These are phyloP conservation scores for Salpingoeca rosetta DNA, from an alignment of 78 protist genomes.

Conservation along the genomic window DNA sequence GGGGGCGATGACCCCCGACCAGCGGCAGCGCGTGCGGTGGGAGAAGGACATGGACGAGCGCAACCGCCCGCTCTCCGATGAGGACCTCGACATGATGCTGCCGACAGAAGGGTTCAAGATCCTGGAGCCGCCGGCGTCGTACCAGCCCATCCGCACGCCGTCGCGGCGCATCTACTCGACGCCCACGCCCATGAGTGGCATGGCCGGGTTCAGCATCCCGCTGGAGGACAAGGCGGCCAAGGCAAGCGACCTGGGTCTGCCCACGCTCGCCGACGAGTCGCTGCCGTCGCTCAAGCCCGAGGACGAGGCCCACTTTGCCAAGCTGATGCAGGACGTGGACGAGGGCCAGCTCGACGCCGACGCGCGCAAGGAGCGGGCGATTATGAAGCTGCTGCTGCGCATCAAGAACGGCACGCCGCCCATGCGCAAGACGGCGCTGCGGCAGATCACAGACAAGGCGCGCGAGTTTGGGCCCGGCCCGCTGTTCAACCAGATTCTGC, in stretches of 20 bases:
- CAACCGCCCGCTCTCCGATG: constrained; percentile 85
- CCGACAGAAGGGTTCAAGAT: constrained; percentile 87
- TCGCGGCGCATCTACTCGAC: constrained; percentile 62
- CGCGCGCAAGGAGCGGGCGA: constrained; percentile 76
- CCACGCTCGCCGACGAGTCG: constrained; percentile 3
- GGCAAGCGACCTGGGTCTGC: not conserved
- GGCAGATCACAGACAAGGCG: constrained; percentile 91
- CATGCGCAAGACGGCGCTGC: constrained; percentile 87
- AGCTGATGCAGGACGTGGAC: constrained; percentile 59
- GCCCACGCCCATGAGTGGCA: constrained; percentile 60
- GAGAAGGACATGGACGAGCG: constrained; percentile 81
- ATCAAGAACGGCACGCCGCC: constrained; percentile 98
- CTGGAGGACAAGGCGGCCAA: constrained; percentile 13
- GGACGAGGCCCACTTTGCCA: constrained; percentile 78
- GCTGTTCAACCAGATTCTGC: constrained; percentile 85
- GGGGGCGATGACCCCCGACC: constrained; percentile 26
- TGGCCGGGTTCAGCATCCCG: constrained; percentile 39
- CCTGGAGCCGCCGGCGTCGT: constrained; percentile 78
- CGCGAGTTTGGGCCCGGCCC: constrained; percentile 92
- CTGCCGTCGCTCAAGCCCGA: constrained; percentile 89
- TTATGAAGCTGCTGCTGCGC: constrained; percentile 78
- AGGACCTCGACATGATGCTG: constrained; percentile 83
- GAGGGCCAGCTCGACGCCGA: constrained; percentile 59
- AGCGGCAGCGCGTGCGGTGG: constrained; percentile 19
- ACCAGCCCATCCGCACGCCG: constrained; percentile 79